phyloP scores from a whole-genome alignment of 345 rosid species.

The Kernera saxatilis region DNA sequence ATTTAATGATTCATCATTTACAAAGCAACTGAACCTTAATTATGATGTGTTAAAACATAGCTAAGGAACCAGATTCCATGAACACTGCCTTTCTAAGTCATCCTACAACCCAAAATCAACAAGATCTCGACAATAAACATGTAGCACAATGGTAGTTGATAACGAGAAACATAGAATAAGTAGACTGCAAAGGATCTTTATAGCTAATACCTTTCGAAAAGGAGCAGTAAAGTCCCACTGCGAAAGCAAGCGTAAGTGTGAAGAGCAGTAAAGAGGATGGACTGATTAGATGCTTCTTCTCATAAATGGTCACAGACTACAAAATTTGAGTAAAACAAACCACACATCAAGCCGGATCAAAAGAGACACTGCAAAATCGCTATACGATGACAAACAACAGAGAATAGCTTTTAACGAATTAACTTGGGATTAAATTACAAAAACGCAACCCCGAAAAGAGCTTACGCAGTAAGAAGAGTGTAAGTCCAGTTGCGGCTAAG shows the following conservation, averaged over 20 bases:
- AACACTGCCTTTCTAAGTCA: not conserved
- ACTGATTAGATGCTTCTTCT: not conserved
- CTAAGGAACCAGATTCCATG: slow-evolving; percentile 5
- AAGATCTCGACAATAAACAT: slow-evolving; percentile 6
- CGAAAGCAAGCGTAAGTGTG: not conserved
- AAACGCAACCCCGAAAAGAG: not conserved
- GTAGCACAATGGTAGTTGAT: not conserved
- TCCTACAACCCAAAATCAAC: slow-evolving; percentile 15
- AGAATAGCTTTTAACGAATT: not conserved
- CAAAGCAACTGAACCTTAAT: slow-evolving; percentile 9
- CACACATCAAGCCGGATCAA: slow-evolving; percentile 22
- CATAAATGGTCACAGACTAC: slow-evolving; percentile 10
- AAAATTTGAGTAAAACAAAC: slow-evolving; percentile 2
- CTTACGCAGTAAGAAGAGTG: not conserved
- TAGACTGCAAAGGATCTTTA: not conserved
- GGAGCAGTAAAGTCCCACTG: slow-evolving; percentile 3
- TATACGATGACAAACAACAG: not conserved
- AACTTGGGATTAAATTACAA: not conserved
- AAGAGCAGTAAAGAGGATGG: not conserved
- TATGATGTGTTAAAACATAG: not conserved
- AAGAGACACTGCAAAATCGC: not conserved
- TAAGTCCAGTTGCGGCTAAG: not conserved
- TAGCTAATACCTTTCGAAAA: slow-evolving; percentile 4
- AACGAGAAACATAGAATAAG: no score
- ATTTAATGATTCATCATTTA: slow-evolving; percentile 2